These are phyloP conservation scores for Pseudofabraea citricarpa DNA, from an alignment of 2,329 filamentous ascomycete species.

Conservation along the genomic window DNA sequence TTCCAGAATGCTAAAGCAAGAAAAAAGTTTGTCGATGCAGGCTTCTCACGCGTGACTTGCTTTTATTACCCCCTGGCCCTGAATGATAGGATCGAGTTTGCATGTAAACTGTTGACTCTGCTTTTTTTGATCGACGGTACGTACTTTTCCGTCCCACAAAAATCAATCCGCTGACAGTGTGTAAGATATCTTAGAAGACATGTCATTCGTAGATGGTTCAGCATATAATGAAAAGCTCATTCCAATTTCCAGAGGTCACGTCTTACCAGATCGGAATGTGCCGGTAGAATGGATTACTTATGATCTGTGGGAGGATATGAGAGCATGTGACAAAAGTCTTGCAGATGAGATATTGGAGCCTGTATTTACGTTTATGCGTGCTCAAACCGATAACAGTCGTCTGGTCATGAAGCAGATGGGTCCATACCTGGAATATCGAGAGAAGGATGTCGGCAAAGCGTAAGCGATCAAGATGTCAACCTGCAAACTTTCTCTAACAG, in stretches of 20 bases:
- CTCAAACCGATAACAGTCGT: conserved; percentile 32
- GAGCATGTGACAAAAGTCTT: conserved; percentile 27
- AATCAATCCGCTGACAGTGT: not conserved
- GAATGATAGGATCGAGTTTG: conserved; percentile 34
- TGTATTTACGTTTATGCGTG: conserved; percentile 34
- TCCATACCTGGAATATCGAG: conserved; percentile 33
- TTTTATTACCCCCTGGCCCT: conserved; percentile 31
- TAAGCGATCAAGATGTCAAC: too few relatives aligned
- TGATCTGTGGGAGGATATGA: conserved; percentile 36
- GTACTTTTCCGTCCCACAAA: conserved; percentile 4
- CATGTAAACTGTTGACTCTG: conserved; percentile 33
- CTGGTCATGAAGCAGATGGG: conserved; percentile 21
- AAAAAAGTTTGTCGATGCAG: conserved; percentile 29
- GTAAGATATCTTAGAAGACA: conserved; percentile 35
- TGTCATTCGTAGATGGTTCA: conserved; percentile 34
- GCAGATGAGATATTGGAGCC: conserved; percentile 34
- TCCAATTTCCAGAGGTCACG: conserved; percentile 27
- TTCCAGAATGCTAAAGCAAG: conserved; percentile 28
- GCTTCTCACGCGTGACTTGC: conserved; percentile 33
- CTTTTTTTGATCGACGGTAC: conserved; percentile 39
- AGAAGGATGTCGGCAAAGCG: conserved; percentile 35
- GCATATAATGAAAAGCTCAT: conserved; percentile 34
- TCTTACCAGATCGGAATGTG: conserved; percentile 25
- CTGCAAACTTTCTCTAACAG: too few relatives aligned
- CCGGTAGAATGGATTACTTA: conserved; percentile 34